Percentiles rank a stretch among this genome's conserved stretches.
These are phyloP conservation scores for Agroathelia rolfsii DNA, from an alignment of 1,284 basidiomycete species.

Conservation along the genomic window DNA sequence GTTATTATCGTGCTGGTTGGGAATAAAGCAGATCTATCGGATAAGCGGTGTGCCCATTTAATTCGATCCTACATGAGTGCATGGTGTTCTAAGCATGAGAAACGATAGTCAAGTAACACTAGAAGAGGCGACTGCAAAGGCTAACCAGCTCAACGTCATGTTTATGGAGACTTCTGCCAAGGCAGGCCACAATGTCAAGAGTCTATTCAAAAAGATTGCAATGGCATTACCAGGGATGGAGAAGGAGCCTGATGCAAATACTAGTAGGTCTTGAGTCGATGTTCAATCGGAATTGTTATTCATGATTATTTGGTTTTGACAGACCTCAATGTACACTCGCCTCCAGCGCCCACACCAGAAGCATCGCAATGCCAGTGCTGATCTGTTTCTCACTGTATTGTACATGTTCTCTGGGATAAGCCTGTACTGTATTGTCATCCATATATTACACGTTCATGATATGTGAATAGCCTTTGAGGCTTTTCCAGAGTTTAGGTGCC, in stretches of 20 bases:
- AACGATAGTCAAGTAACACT: constrained; percentile 89
- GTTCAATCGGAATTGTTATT: neutral
- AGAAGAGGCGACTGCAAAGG: constrained; percentile 90
- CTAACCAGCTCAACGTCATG: constrained; percentile 92
- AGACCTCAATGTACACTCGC: constrained; percentile 79
- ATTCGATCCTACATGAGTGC: constrained; percentile 5
- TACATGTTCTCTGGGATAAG: too few species aligned
- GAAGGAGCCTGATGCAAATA: constrained; percentile 65
- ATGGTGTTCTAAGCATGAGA: constrained; percentile 1
- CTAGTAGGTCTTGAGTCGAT: constrained; percentile 41
- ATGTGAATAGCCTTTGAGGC: too few species aligned
- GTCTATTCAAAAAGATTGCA: constrained; percentile 98
- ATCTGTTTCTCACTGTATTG: constrained; percentile 14
- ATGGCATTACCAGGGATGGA: constrained; percentile 97
- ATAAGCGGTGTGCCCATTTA: constrained; percentile 79
- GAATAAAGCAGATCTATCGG: constrained; percentile 96
- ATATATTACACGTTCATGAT: too few species aligned
- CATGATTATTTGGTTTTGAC: constrained; percentile 9
- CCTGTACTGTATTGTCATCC: too few species aligned
- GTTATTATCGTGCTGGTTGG: constrained; percentile 98
- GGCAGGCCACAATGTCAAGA: constrained; percentile 98
- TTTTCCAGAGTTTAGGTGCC: too few species aligned
- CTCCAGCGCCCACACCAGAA: constrained; percentile 56
- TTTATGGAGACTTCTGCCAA: constrained; percentile 99
- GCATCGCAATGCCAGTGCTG: constrained; percentile 71